Evolutionary conservation across 305 asterid genomes (phyloP).

Genomic region (Fraxinus ornus): DNA sequence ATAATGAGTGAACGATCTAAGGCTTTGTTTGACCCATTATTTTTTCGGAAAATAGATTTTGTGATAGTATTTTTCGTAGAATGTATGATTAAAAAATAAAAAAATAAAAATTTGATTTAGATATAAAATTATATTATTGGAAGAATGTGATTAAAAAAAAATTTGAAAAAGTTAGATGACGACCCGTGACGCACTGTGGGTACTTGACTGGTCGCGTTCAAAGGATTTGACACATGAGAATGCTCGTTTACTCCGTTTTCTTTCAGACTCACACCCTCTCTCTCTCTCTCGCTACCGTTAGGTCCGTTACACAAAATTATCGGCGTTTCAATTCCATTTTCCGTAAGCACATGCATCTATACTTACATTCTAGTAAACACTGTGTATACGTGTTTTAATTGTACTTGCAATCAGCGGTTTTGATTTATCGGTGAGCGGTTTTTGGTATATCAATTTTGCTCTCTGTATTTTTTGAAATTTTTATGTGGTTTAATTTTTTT

Average conservation of each 20-base stretch:
- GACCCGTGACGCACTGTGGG: no score
- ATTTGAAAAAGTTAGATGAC: no score
- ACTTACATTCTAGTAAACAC: neutral
- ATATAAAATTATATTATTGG: no score
- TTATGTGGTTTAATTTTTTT: neutral
- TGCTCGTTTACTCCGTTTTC: neutral
- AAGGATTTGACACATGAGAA: no score
- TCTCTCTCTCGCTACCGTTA: neutral
- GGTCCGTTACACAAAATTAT: neutral
- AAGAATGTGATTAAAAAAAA: no score
- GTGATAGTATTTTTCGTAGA: no score
- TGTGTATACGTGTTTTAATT: neutral
- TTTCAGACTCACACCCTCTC: neutral
- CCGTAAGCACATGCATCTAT: neutral
- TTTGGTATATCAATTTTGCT: slow-evolving; percentile 10
- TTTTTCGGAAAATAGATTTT: no score
- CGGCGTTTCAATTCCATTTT: neutral
- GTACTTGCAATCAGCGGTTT: neutral
- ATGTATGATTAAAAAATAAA: no score
- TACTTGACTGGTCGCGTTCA: no score
- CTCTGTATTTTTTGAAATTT: neutral
- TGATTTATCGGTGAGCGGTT: neutral
- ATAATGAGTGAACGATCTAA: no score
- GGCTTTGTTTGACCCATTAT: no score
- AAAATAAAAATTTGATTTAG: no score